Conservation (phyloP, 2,329 filamentous ascomycete genomes). For the Paramyrothecium sp. region DNA sequence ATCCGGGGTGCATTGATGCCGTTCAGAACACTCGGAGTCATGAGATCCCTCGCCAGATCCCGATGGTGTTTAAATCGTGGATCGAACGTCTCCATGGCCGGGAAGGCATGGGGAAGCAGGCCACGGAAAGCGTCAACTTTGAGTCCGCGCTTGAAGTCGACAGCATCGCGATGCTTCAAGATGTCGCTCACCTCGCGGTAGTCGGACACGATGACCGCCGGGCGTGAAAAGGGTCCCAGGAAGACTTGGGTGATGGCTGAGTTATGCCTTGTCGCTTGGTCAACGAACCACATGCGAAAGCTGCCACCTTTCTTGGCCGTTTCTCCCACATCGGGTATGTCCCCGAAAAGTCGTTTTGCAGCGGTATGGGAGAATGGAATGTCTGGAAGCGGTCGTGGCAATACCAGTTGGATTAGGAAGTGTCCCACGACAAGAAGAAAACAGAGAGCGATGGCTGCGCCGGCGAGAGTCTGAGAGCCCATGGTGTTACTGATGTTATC, state of each 20-base stretch:
- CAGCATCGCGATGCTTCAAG: neutral
- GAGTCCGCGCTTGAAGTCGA: neutral
- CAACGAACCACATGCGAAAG: neutral
- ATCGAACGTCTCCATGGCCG: conserved; percentile 18
- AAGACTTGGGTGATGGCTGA: conserved; percentile 4
- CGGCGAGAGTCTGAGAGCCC: too few species aligned
- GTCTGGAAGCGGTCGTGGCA: too few species aligned
- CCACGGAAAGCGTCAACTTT: neutral
- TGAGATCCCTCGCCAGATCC: conserved; percentile 23
- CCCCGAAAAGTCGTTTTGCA: conserved; percentile 1
- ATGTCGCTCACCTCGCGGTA: conserved; percentile 2
- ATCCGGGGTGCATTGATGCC: neutral
- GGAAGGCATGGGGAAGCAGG: conserved; percentile 21
- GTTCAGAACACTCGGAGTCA: conserved; percentile 25
- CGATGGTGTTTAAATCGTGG: conserved; percentile 23
- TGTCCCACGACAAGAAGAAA: too few species aligned
- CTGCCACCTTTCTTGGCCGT: neutral
- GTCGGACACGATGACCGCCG: neutral
- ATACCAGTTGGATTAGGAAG: too few species aligned
- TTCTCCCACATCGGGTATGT: neutral
- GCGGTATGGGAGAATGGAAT: conserved; percentile 2
- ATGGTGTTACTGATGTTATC: too few species aligned
- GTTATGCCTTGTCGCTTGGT: neutral
- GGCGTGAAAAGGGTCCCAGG: neutral
- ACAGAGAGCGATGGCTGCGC: too few species aligned